Evolutionary conservation across 2,329 filamentous ascomycete species (phyloP).

Genomic region (Penicillium concentricum): DNA sequence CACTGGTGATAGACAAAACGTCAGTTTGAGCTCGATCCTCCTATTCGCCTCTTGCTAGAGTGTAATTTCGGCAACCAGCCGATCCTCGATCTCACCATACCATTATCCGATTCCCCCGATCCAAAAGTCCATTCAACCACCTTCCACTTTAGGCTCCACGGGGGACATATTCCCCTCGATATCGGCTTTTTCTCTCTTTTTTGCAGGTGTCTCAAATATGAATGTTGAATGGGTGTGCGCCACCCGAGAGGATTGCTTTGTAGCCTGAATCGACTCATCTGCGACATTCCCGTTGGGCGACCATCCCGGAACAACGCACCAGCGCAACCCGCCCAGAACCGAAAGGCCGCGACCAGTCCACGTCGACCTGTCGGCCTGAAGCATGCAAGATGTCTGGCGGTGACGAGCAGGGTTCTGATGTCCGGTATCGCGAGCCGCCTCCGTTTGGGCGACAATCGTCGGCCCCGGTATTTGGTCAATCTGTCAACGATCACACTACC

Average conservation of each 20-base stretch:
- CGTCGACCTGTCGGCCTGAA: slow-evolving; percentile 29
- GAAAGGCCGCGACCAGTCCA: slow-evolving; percentile 33
- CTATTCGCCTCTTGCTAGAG: slow-evolving; percentile 15
- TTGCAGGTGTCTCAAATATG: slow-evolving; percentile 33
- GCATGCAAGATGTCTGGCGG: slow-evolving; percentile 46
- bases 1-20: slow-evolving; percentile 26
- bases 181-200: neutral
- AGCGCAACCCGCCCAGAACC: slow-evolving; percentile 29
- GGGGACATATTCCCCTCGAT: slow-evolving; percentile 15
- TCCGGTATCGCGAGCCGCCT: slow-evolving; percentile 31
- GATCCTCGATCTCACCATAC: slow-evolving; percentile 6
- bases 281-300: slow-evolving; percentile 36
- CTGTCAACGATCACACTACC: slow-evolving; percentile 6
- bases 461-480: slow-evolving; percentile 21
- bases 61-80: slow-evolving; percentile 10
- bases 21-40: slow-evolving; percentile 18
- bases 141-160: slow-evolving; percentile 8
- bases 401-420: slow-evolving; percentile 41
- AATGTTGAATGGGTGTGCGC: slow-evolving; percentile 35
- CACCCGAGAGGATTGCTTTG: slow-evolving; percentile 39
- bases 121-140: slow-evolving; percentile 3
- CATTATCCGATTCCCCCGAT: slow-evolving; percentile 5
- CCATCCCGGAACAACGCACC: slow-evolving; percentile 42
- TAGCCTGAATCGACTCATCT: slow-evolving; percentile 38
- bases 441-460: slow-evolving; percentile 35